Percentiles rank a stretch among this genome's conserved stretches.
Evolutionary conservation across 2,329 filamentous ascomycete genomes (phyloP).

Genomic region (Phialophora tarda): DNA sequence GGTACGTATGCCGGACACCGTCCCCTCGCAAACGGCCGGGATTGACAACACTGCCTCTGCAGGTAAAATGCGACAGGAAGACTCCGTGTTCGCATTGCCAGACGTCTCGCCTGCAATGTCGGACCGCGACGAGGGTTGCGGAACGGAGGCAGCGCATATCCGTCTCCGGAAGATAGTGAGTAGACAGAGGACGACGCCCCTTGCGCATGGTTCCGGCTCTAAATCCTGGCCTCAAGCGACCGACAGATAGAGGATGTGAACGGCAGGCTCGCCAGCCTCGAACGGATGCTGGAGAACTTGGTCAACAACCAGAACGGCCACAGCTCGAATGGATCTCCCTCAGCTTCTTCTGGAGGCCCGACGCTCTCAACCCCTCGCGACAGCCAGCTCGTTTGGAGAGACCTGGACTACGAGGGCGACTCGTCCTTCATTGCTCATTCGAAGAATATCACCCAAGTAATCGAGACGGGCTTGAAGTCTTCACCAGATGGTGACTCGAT

Average conservation of each 20-base stretch:
- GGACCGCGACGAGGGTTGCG: slow-evolving; percentile 46
- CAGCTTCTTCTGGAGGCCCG: slow-evolving; percentile 19
- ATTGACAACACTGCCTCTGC: not conserved
- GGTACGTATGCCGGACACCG: not conserved
- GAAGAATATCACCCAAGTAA: slow-evolving; percentile 45
- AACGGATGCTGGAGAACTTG: slow-evolving; percentile 49
- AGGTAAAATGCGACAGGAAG: slow-evolving; percentile 52
- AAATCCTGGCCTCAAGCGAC: slow-evolving; percentile 43
- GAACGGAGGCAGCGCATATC: slow-evolving; percentile 50
- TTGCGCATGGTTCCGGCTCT: not conserved
- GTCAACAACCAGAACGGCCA: slow-evolving; percentile 41
- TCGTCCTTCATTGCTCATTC: slow-evolving; percentile 58
- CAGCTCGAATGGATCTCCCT: slow-evolving; percentile 1
- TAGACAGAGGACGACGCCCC: slow-evolving; percentile 40
- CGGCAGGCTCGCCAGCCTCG: slow-evolving; percentile 56
- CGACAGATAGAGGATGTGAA: slow-evolving; percentile 61
- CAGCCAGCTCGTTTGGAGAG: slow-evolving; percentile 41
- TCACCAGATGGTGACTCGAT: slow-evolving; percentile 6
- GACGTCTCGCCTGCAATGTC: slow-evolving; percentile 46
- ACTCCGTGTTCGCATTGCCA: slow-evolving; percentile 51
- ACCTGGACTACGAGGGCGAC: slow-evolving; percentile 54
- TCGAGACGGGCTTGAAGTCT: slow-evolving; percentile 22
- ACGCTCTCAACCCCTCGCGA: slow-evolving; percentile 34
- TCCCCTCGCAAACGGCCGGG: not conserved
- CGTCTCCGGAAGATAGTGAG: slow-evolving; percentile 52